Conservation (phyloP, 2,329 filamentous ascomycete species). For the Talaromyces amestolkiae region DNA sequence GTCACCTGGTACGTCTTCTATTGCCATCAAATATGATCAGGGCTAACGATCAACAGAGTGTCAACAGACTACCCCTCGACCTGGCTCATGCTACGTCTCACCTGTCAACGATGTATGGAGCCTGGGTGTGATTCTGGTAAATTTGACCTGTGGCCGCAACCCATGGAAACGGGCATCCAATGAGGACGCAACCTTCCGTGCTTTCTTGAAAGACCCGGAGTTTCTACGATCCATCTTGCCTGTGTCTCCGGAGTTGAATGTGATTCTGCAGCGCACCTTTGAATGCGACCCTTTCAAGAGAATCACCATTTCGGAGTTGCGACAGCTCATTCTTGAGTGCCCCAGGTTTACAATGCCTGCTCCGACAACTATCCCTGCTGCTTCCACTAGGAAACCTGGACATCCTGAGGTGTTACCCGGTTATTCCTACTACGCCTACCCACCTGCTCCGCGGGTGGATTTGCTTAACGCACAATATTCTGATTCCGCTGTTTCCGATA, state of each 20-base stretch:
- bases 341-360: constrained; percentile 61
- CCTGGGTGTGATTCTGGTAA: constrained; percentile 95
- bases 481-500: constrained; percentile 40
- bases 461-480: constrained; percentile 38
- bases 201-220: constrained; percentile 77
- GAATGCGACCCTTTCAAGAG: constrained; percentile 78
- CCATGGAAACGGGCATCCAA: constrained; percentile 96
- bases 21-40: constrained; percentile 2
- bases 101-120: constrained; percentile 97
- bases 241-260: constrained; percentile 82
- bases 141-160: constrained; percentile 95
- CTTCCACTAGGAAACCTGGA: constrained; percentile 37
- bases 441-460: constrained; percentile 36
- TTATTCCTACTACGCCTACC: constrained; percentile 36
- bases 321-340: constrained; percentile 73
- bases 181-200: constrained; percentile 92
- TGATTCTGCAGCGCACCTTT: constrained; percentile 84
- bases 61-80: constrained; percentile 70
- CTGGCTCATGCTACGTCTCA: constrained; percentile 76
- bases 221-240: constrained; percentile 93
- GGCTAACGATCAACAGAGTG: constrained; percentile 64
- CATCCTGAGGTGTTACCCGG: constrained; percentile 34
- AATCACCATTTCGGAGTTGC: constrained; percentile 77
- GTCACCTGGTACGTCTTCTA: constrained; percentile 78
- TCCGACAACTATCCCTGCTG: constrained; percentile 34